Conservation (phyloP, 78 protist genomes). For the Dictyostelium intermedium region DNA sequence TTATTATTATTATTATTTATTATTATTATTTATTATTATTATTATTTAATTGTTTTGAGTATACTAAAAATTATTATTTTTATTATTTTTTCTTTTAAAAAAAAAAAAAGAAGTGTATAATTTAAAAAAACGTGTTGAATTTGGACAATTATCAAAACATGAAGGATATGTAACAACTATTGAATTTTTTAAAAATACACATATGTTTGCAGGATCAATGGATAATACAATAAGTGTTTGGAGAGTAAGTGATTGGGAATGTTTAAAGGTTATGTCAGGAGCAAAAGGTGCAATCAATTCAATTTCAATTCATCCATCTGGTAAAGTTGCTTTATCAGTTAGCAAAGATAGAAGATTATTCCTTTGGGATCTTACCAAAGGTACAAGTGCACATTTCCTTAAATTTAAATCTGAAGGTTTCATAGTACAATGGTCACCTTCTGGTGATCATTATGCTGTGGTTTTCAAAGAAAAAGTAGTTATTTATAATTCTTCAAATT, state of each 20-base stretch:
- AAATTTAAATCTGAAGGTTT: conserved; percentile 18
- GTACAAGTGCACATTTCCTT: conserved; percentile 39
- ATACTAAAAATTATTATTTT: background rate
- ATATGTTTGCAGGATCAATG: conserved; percentile 63
- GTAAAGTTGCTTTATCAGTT: conserved; percentile 56
- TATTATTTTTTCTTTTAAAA: background rate
- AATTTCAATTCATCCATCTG: conserved; percentile 58
- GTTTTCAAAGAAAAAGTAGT: background rate
- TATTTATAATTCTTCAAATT: background rate
- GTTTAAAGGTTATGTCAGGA: conserved; percentile 54
- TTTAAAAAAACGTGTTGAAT: background rate
- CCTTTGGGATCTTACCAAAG: conserved; percentile 59
- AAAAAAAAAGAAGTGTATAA: conserved; percentile 1
- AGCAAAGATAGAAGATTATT: conserved; percentile 62
- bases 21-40: background rate
- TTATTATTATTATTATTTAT: background rate
- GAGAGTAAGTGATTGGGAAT: conserved; percentile 75
- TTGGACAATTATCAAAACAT: conserved; percentile 52
- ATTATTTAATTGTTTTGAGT: background rate
- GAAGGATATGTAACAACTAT: conserved; percentile 38
- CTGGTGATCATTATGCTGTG: conserved; percentile 29
- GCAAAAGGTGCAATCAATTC: conserved; percentile 52
- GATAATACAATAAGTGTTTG: conserved; percentile 56
- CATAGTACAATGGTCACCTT: conserved; percentile 54
- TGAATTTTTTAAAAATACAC: conserved; percentile 35